These are phyloP conservation scores for Hypholoma fasciculare DNA, from an alignment of 768 basidiomycete genomes.

Conservation along the genomic window DNA sequence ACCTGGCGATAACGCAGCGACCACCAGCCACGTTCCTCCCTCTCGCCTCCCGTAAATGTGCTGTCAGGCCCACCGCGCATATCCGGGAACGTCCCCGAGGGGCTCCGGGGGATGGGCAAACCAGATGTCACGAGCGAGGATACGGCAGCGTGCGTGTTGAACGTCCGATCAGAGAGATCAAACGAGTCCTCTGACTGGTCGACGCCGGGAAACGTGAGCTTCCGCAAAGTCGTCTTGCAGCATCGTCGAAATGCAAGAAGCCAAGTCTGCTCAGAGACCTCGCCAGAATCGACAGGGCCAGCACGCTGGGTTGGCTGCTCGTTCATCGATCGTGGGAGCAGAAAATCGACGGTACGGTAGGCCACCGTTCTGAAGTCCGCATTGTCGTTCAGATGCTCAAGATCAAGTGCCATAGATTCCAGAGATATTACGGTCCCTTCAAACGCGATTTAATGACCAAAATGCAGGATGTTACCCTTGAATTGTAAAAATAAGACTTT, in stretches of 20 bases:
- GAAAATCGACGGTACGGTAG: constrained; percentile 18
- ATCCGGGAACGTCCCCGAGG: constrained; percentile 56
- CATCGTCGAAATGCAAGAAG: constrained; percentile 54
- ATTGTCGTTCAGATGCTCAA: constrained; percentile 13
- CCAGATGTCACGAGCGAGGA: constrained; percentile 40
- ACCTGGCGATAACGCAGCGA: constrained; percentile 30
- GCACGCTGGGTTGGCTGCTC: too few species aligned
- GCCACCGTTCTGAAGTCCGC: constrained; percentile 19
- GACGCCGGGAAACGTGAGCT: constrained; percentile 29
- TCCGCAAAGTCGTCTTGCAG: constrained; percentile 44
- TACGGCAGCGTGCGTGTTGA: constrained; percentile 34
- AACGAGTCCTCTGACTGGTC: constrained; percentile 20
- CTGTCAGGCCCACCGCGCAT: constrained; percentile 9
- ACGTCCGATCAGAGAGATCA: constrained; percentile 20
- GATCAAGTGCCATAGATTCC: constrained; percentile 16
- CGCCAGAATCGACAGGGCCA: background rate
- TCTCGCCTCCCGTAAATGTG: constrained; percentile 18
- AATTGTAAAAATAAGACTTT: background rate
- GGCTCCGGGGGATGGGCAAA: constrained; percentile 70
- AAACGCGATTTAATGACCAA: constrained; percentile 7
- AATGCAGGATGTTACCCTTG: background rate
- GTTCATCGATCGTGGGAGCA: constrained; percentile 10
- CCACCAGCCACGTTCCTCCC: constrained; percentile 30
- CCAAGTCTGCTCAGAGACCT: constrained; percentile 34
- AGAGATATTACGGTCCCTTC: constrained; percentile 15